Base-by-base conservation (phyloP, 768 basidiomycete genomes). In the Termitomyces sp. region DNA sequence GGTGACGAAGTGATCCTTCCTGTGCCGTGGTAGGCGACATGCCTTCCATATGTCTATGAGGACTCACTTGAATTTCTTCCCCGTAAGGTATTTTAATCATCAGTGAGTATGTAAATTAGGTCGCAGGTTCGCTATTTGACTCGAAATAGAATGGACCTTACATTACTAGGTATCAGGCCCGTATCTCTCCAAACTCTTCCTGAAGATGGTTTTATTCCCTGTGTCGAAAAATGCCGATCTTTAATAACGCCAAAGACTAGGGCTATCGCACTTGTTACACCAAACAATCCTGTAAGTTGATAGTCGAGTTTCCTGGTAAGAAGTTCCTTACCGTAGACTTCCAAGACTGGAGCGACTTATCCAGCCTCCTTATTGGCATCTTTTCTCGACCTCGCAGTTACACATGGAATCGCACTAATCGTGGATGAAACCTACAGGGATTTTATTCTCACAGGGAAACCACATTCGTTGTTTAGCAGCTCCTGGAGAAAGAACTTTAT, bases 401-500 rank as follows among this genome's bases (percentile, higher is more conserved):
- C 77, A 51, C 68, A 76, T 27, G 73, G 76, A 1, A 64, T 92
- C 18, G 86, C 90, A 0, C 78, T 94, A 24, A 77, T 94, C 37
- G 49, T 95, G n/a, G 92, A 95, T 69, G 91, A 93, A 71, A 94
- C 92, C 1, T 95, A 95, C 69, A 80, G 91, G 13, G 91, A 94
- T 67, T 92, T 94, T 64, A 68, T 80, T n/a, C 60, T 72, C n/a
- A 64, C 71, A 5, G 64, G 70, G 5, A 63, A 63, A 20, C 84
- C 88, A 0, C 88, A 90, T 64, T 59, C 62, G 34, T 73, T 88
- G 20, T 89, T 90, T 67, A 69, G 71, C 2, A 42, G 62, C 53
- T 22, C 72, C 26, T 93, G 90, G 90, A 74, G 87, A 22, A 67
- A 68, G 0, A 82, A 77, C 53, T 62, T 92, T 53, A 77, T 91